Base-by-base conservation (phyloP, 169 alveolate genomes). In the Plasmodium gallinaceum region DNA sequence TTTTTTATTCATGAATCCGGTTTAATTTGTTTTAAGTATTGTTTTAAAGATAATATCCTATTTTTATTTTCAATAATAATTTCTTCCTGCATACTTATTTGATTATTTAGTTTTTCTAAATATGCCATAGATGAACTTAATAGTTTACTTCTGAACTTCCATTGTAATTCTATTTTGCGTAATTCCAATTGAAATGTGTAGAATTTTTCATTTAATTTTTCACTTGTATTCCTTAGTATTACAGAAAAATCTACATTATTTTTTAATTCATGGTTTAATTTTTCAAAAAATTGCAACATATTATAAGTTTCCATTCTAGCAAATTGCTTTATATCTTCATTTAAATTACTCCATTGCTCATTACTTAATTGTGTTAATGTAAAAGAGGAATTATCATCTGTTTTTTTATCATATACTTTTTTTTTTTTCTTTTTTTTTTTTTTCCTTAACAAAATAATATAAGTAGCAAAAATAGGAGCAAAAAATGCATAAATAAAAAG, bases 241-340 rank as follows among this genome's bases (percentile, higher is more conserved):
- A 24, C 43, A 20, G 92, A 71, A 46, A 66, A 61, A 12, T 58
- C 39, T 6, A 14, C 14, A 12, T 54, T 54, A 45, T 68, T 51
- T 39, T 51, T n/a, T 61, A 71, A 16, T 46, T 71, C 52, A 62
- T 43, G 12, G 69, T 24, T 72, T 70, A 86, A 71, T 9, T 18
- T 20, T 69, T 86, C 78, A 86, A 86, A 86, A 86, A 58, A 86
- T 16, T 26, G 16, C 26, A 68, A 32, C 46, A 83, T 83, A 37
- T 60, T 83, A 24, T 86, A 46, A 16, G 75, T 86, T 70, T 86
- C 92, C 39, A 52, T 72, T 18, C 58, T 51, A 6, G 92, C 74
- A 86, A 86, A 86, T 18, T 70, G 58, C 70, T 86, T 86, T 70
- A 86, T 86, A 18, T 86, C 92, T 70, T 86, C 92, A 26, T 69